Conservation (phyloP, 441 rosid species). For the Euphorbia schlechtendalii region DNA sequence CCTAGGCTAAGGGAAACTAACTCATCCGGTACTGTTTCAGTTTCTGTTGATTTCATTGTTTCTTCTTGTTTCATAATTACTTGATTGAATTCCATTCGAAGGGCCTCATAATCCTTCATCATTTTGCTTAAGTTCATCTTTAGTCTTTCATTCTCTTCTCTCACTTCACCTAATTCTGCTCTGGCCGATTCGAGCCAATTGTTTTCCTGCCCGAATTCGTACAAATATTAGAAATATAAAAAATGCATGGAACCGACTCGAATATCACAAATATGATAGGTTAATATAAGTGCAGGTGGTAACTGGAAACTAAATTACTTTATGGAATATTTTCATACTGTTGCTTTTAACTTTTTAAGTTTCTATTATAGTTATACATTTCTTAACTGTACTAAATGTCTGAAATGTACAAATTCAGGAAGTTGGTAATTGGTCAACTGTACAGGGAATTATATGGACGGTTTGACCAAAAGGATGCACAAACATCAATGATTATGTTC, state of each 20-base stretch:
- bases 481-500: not conserved
- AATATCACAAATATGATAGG: too few species aligned
- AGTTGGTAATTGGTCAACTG: not conserved
- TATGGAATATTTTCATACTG: too few species aligned
- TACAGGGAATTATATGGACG: not conserved
- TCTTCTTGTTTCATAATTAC: conserved; percentile 30
- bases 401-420: not conserved
- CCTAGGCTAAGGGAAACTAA: conserved; percentile 77
- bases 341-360: too few species aligned
- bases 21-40: conserved; percentile 28
- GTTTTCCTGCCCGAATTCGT: conserved; percentile 44
- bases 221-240: too few species aligned
- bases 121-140: conserved; percentile 42
- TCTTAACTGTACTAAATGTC: not conserved
- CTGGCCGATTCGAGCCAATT: conserved; percentile 46
- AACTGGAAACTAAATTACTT: too few species aligned
- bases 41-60: too few species aligned
- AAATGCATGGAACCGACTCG: too few species aligned
- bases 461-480: not conserved
- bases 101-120: conserved; percentile 53
- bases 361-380: not conserved
- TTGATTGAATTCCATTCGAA: conserved; percentile 49
- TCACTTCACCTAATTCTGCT: conserved; percentile 63
- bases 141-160: conserved; percentile 69
- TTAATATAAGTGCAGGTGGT: too few species aligned